Evolutionary conservation across 2,329 filamentous ascomycete species (phyloP), one percentile per base, ranked within the genome.

Genomic region (Lizonia empirigonia): DNA sequence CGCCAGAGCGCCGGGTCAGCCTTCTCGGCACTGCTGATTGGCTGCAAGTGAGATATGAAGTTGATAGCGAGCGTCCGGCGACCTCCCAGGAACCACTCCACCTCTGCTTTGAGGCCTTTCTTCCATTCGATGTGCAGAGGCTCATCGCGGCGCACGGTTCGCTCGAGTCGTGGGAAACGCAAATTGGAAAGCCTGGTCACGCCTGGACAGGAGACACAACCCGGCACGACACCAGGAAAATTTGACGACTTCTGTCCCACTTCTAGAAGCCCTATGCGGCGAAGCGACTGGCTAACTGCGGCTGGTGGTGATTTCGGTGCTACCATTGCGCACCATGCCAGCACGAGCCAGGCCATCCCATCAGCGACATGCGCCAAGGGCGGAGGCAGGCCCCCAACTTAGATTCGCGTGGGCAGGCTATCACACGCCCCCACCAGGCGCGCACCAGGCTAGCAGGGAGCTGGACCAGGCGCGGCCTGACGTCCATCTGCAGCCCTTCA

Each of bases 401-500:
- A 62, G 54, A 54, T 62, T 62, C 53, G 63, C 52, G 56, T 60
- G 60, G 55, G 45, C 48, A 47, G 49, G 40, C 53, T 53, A 38
- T 33, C 33, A 39, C 44, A 40, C n/a, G 38, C 56, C 55, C 56
- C n/a, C n/a, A n/a, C n/a, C n/a, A n/a, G n/a, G 55, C 39, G 55
- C 50, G 38, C 57, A 52, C 55, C 56, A 62, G 50, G 47, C 55
- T 64, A 68, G 62, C 44, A 52, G 38, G 53, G 58, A 39, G 53
- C 49, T 49, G 56, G 56, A 38, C 60, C 60, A 60, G 57, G 58
- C 62, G 55, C 50, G 44, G 41, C 57, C 57, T 63, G 62, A 64
- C 60, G 62, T 67, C 44, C 60, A 50, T 55, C 54, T 60, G 59
- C 63, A 65, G 56, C 50, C 56, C 65, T 52, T 63, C 56, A 67